Evolutionary conservation across 2,329 filamentous ascomycete species (phyloP).

Genomic region (Paraphoma chrysanthemicola): DNA sequence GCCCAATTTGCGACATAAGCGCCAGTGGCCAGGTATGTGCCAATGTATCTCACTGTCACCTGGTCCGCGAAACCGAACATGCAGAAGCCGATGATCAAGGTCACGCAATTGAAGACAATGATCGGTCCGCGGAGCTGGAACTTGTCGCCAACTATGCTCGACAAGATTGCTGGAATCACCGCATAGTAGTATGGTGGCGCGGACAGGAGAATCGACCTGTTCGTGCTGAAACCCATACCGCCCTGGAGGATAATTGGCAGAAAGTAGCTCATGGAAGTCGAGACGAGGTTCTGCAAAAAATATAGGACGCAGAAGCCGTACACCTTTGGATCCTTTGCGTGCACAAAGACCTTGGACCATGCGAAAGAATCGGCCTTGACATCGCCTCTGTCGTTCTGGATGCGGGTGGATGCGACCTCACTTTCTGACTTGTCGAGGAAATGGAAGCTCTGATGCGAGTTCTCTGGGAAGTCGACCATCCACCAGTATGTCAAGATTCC

Average conservation of each 20-base stretch:
- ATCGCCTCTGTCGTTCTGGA: slow-evolving; percentile 68
- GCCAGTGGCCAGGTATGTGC: slow-evolving; percentile 70
- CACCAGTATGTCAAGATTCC: slow-evolving; percentile 71
- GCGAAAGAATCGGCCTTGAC: slow-evolving; percentile 63
- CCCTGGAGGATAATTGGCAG: slow-evolving; percentile 65
- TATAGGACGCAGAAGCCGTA: slow-evolving; percentile 71
- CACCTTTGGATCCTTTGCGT: slow-evolving; percentile 67
- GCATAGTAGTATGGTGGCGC: slow-evolving; percentile 74
- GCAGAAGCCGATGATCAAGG: slow-evolving; percentile 68
- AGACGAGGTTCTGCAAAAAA: slow-evolving; percentile 72
- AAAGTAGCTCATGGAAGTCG: slow-evolving; percentile 70
- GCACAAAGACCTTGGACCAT: slow-evolving; percentile 61
- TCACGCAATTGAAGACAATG: slow-evolving; percentile 69
- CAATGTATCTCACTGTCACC: slow-evolving; percentile 68
- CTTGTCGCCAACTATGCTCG: slow-evolving; percentile 68
- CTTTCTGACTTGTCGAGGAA: slow-evolving; percentile 66
- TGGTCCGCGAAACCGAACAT: slow-evolving; percentile 69
- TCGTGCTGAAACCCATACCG: slow-evolving; percentile 54
- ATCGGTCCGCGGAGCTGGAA: slow-evolving; percentile 67
- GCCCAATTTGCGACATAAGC: slow-evolving; percentile 75
- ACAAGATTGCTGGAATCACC: slow-evolving; percentile 68
- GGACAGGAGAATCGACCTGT: slow-evolving; percentile 64
- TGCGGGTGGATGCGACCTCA: slow-evolving; percentile 62
- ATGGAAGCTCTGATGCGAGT: slow-evolving; percentile 61
- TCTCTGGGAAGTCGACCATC: slow-evolving; percentile 74